A percentile compares a stretch with the other conserved stretches of the same genome.
Evolutionary conservation across 768 basidiomycete species (phyloP).

Genomic region (Tephrocybe rancida): DNA sequence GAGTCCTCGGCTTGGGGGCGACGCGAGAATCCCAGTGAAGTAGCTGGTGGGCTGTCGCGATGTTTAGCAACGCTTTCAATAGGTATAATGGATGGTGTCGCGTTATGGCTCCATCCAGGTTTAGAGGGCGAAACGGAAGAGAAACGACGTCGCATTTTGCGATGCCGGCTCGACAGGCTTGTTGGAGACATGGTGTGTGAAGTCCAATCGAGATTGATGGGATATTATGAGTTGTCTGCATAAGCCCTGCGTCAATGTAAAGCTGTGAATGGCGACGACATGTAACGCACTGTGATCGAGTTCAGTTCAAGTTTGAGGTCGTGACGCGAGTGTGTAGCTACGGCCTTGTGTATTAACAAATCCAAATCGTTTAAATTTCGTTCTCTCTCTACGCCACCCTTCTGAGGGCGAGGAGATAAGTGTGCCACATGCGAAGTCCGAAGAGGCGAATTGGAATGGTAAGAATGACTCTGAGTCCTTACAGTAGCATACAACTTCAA

Average conservation of each 20-base stretch:
- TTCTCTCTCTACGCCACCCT: no score
- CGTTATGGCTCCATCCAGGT: constrained; percentile 23
- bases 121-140: constrained; percentile 30
- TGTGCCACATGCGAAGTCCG: no score
- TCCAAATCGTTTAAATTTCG: background rate
- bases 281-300: background rate
- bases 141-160: constrained; percentile 34
- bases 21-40: constrained; percentile 21
- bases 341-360: background rate
- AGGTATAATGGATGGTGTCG: constrained; percentile 27
- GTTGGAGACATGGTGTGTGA: constrained; percentile 14
- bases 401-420: no score
- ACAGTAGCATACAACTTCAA: no score
- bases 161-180: constrained; percentile 25
- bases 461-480: no score
- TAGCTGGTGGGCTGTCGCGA: constrained; percentile 28
- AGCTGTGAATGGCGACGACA: no score
- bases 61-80: constrained; percentile 22
- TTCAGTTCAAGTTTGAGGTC: background rate
- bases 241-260: no score
- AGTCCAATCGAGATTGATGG: no score
- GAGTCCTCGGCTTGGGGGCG: constrained; percentile 28
- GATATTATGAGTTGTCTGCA: no score
- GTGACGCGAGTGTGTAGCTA: background rate
- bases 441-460: no score